Conservation (phyloP, 2,329 filamentous ascomycete genomes). For the Botryosphaeria dothidea region DNA sequence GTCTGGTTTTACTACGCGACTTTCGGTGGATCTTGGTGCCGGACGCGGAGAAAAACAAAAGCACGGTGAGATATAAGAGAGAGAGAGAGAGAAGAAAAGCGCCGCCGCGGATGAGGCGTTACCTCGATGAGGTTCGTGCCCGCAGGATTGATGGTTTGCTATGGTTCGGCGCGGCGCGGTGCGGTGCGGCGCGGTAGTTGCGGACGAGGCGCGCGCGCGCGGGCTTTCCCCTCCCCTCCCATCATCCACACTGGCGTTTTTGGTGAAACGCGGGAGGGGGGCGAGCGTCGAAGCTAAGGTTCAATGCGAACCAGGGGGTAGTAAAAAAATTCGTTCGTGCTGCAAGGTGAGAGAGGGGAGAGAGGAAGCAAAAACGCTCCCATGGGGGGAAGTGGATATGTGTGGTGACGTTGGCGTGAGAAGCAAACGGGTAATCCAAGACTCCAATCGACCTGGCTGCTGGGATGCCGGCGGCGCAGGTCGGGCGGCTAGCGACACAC, state of each 20-base stretch:
- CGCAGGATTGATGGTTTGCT: neutral
- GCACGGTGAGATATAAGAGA: no score
- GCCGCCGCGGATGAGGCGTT: neutral
- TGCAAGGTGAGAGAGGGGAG: neutral
- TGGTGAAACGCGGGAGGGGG: neutral
- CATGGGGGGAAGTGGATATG: neutral
- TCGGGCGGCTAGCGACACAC: neutral
- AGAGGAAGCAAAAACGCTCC: no score
- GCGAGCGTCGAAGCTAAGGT: no score
- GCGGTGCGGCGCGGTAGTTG: neutral
- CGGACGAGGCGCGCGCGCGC: neutral
- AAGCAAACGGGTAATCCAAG: neutral
- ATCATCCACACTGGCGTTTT: no score
- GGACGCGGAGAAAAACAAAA: no score
- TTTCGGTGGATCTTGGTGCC: no score
- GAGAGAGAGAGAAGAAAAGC: neutral
- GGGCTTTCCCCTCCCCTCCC: no score
- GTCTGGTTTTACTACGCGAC: no score
- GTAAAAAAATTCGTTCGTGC: neutral
- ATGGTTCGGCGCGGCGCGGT: conserved; percentile 2
- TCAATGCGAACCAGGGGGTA: neutral
- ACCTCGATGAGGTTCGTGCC: neutral
- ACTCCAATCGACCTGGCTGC: neutral
- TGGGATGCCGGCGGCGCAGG: neutral
- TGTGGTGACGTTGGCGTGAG: neutral